These are phyloP conservation scores for Aspergillus transmontanensis DNA, from an alignment of 2,329 filamentous ascomycete species.

Conservation along the genomic window DNA sequence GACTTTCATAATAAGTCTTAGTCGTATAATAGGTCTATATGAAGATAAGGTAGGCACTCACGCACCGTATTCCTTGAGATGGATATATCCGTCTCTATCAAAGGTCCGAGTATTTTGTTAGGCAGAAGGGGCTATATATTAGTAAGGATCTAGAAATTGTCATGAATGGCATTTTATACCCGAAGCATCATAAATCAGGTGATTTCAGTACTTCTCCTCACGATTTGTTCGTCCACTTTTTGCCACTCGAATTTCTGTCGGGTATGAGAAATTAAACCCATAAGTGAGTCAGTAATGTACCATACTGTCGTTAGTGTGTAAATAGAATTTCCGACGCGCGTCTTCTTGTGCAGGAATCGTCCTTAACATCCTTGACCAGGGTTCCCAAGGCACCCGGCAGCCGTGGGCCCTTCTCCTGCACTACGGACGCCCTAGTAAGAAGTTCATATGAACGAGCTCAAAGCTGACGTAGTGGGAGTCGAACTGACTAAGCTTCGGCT, in stretches of 20 bases:
- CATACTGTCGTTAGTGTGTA: neutral
- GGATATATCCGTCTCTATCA: neutral
- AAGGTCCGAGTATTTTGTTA: no score
- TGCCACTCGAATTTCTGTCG: neutral
- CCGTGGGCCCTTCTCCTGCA: neutral
- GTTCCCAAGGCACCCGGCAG: neutral
- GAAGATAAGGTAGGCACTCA: neutral
- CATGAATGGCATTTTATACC: neutral
- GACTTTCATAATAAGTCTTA: neutral
- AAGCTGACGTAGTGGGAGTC: neutral
- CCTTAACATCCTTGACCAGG: neutral
- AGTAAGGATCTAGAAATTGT: neutral
- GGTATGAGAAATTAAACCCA: neutral
- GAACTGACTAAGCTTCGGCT: neutral
- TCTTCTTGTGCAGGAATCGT: neutral
- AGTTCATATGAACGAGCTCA: neutral
- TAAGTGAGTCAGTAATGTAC: neutral
- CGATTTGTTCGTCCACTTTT: neutral
- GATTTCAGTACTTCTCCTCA: neutral
- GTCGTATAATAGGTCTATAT: neutral
- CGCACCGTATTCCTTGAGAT: neutral
- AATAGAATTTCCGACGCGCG: neutral
- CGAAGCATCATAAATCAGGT: neutral
- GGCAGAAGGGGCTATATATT: no score
- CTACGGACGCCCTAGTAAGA: neutral